These are phyloP conservation scores for Dipodascopsis uninucleata DNA, from an alignment of 805 yeast genomes.

Conservation along the genomic window DNA sequence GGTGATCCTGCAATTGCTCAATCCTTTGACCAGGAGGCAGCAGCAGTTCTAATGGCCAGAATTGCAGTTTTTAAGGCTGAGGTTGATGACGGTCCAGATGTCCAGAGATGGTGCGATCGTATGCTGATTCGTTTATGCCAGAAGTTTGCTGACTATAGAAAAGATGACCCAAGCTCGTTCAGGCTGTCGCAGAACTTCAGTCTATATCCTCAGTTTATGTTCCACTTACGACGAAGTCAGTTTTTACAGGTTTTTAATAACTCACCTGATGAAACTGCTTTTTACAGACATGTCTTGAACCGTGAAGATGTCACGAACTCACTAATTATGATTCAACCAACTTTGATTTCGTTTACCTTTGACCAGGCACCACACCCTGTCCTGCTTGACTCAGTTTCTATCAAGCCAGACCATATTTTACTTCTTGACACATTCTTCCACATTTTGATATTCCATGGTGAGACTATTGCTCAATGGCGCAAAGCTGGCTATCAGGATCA, in stretches of 20 bases:
- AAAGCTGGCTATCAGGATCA: conserved; percentile 90
- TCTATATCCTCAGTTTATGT: conserved; percentile 91
- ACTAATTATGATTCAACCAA: conserved; percentile 95
- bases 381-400: conserved; percentile 85
- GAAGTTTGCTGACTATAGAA: conserved; percentile 87
- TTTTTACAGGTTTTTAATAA: conserved; percentile 93
- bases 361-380: conserved; percentile 88
- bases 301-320: conserved; percentile 92
- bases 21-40: conserved; percentile 97
- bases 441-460: conserved; percentile 92
- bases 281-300: conserved; percentile 85
- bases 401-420: conserved; percentile 81
- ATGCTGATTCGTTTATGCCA: conserved; percentile 86
- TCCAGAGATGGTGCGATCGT: conserved; percentile 91
- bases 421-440: conserved; percentile 95
- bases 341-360: conserved; percentile 79
- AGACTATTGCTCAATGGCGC: conserved; percentile 93
- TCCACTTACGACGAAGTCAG: conserved; percentile 92
- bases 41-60: conserved; percentile 90
- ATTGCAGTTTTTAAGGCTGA: conserved; percentile 79
- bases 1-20: conserved; percentile 53
- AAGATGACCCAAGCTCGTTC: conserved; percentile 79
- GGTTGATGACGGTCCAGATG: conserved; percentile 87
- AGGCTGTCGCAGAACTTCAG: conserved; percentile 79
- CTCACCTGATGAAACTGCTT: conserved; percentile 98